Conservation (phyloP, 495 filamentous ascomycete species). For the Aspergillus bridgeri region DNA sequence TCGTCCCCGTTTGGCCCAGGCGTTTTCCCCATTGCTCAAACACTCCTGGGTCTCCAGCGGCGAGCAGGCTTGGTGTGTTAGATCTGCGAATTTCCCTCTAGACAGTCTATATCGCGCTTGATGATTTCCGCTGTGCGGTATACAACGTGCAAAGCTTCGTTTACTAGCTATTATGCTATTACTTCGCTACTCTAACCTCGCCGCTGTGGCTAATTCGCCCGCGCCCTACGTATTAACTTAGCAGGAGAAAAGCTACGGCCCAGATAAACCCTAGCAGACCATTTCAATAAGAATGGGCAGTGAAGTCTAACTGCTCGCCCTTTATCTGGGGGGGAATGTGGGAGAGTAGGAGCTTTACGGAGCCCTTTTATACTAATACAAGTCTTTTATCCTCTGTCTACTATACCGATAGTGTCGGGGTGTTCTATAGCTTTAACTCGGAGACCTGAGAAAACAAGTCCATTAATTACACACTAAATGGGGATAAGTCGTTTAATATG, state of each 20-base stretch:
- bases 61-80: no score
- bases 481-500: neutral
- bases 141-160: no score
- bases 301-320: conserved; percentile 7
- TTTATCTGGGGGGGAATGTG: conserved; percentile 12
- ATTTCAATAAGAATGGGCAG: conserved; percentile 12
- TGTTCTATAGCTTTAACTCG: conserved; percentile 8
- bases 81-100: no score
- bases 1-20: no score
- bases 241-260: conserved; percentile 14
- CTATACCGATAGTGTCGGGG: conserved; percentile 11
- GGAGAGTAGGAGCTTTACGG: conserved; percentile 8
- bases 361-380: conserved; percentile 12
- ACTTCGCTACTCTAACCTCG: no score
- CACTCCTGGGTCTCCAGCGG: no score
- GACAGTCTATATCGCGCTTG: no score
- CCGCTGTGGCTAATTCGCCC: no score
- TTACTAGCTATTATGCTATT: no score
- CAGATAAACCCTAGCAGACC: conserved; percentile 19
- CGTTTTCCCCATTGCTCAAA: no score
- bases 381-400: conserved; percentile 11
- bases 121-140: no score
- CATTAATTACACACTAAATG: neutral
- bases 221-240: conserved; percentile 12
- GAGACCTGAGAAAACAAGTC: neutral